Conservation (phyloP, 2,329 filamentous ascomycete genomes). For the Fusarium graminum region DNA sequence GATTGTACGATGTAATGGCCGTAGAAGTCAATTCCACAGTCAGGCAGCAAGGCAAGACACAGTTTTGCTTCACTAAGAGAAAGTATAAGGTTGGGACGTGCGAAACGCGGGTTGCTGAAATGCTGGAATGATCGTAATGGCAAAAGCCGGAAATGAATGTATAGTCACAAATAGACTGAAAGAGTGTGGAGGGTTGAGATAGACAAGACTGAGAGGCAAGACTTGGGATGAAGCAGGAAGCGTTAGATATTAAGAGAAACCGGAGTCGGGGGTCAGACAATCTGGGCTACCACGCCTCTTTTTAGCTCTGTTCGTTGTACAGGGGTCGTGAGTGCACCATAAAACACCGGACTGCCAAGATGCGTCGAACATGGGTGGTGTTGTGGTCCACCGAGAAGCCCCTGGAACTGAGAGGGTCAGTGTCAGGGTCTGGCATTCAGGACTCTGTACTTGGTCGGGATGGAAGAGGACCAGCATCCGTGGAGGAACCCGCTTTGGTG, state of each 20-base stretch:
- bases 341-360: conserved; percentile 49
- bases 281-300: conserved; percentile 43
- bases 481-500: conserved; percentile 7
- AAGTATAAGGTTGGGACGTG: conserved; percentile 42
- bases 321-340: conserved; percentile 43
- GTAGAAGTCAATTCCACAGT: conserved; percentile 54
- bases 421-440: conserved; percentile 22
- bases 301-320: conserved; percentile 39
- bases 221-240: conserved; percentile 42
- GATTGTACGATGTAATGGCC: conserved; percentile 37
- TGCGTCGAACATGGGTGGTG: conserved; percentile 37
- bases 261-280: conserved; percentile 41
- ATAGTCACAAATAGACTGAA: conserved; percentile 49
- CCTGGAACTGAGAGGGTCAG: conserved; percentile 38
- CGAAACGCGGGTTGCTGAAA: conserved; percentile 40
- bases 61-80: conserved; percentile 51
- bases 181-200: conserved; percentile 42
- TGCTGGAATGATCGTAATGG: conserved; percentile 51
- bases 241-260: conserved; percentile 49
- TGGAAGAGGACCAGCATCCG: conserved; percentile 32
- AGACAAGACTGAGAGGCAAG: conserved; percentile 42
- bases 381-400: conserved; percentile 43
- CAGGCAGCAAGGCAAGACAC: conserved; percentile 48
- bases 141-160: conserved; percentile 48
- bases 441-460: conserved; percentile 18